Evolutionary conservation across 2,329 filamentous ascomycete species (phyloP), one percentile per base, ranked within the genome.

Genomic region (Pyrenophora tritici-repentis): DNA sequence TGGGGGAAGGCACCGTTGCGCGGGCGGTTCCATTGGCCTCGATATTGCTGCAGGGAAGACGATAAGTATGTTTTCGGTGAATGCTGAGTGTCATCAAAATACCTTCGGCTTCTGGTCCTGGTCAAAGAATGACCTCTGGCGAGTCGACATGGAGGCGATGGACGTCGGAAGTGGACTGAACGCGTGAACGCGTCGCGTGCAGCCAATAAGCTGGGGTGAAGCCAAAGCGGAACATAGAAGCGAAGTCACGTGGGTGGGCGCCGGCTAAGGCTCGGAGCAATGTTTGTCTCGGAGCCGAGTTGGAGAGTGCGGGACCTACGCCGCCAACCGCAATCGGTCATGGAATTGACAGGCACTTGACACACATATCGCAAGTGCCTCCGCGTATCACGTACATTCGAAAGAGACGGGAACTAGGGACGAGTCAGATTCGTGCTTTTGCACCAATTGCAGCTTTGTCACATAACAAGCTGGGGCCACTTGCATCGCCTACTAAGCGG

Each of bases 81-180:
- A 47, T 10, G 20, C 31, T 8, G 31, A 12, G 5, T 18, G 13
- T 14, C 33, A 36, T 47, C 29, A 49, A 43, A 33, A 31, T 63
- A 78, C 77, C 68, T 77, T 76, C 31, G 60, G 61, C 51, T 67
- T 74, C 53, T 70, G 70, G 42, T 77, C 67, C 62, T 80, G 76
- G 52, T 81, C 78, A 63, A 81, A 80, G 70, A 81, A 81, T 54
- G 78, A 78, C 64, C 75, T 79, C 56, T 80, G 79, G 55, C 75
- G 76, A 45, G 71, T 74, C 52, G 76, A 73, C 76, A 79, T 79
- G 50, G 59, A 58, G 65, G 59, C 53, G 49, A 47, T 51, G 41
- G 50, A 55, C 39, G 46, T 43, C 31, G 38, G 14, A 35, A 32
- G 43, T 47, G 39, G 43, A 38, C 34, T 50, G 47, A 18, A 53